These are phyloP conservation scores for Candida succiphila DNA, from an alignment of 805 yeast genomes.

Conservation along the genomic window DNA sequence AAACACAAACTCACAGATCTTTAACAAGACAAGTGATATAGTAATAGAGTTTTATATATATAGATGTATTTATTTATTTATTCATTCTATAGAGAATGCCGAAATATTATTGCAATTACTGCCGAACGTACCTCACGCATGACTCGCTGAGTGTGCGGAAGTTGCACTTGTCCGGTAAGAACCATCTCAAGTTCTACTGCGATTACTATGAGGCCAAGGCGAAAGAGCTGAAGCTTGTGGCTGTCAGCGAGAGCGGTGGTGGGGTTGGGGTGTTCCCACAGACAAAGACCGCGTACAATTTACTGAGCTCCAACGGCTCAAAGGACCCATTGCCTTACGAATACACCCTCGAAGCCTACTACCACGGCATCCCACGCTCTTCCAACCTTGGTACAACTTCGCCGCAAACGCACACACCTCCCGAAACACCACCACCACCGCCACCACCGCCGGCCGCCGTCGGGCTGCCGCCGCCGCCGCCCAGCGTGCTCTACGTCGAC, in stretches of 20 bases:
- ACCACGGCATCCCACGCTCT: constrained; percentile 25
- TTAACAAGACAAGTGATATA: too few relatives aligned
- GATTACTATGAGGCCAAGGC: constrained; percentile 55
- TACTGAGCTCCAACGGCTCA: too few relatives aligned
- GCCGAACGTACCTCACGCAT: constrained; percentile 75
- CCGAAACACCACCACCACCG: constrained; percentile 15
- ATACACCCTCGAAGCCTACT: constrained; percentile 25
- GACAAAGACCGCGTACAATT: too few relatives aligned
- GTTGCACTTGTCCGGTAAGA: constrained; percentile 68
- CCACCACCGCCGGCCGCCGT: constrained; percentile 28
- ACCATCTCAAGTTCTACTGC: constrained; percentile 62
- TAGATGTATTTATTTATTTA: too few relatives aligned
- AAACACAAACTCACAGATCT: too few relatives aligned
- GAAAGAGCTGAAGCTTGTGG: constrained; percentile 9
- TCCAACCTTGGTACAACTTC: not conserved
- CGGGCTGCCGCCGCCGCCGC: constrained; percentile 28
- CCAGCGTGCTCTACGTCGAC: constrained; percentile 17
- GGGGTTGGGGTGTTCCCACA: too few relatives aligned
- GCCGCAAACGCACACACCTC: not conserved
- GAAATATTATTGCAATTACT: constrained; percentile 76
- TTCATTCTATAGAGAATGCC: too few relatives aligned
- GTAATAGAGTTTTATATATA: too few relatives aligned
- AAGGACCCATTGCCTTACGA: constrained; percentile 27
- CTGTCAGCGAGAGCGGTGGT: too few relatives aligned
- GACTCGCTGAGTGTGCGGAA: constrained; percentile 82